Base-by-base conservation (phyloP, 2,329 filamentous ascomycete species). In the Fusarium compactum region DNA sequence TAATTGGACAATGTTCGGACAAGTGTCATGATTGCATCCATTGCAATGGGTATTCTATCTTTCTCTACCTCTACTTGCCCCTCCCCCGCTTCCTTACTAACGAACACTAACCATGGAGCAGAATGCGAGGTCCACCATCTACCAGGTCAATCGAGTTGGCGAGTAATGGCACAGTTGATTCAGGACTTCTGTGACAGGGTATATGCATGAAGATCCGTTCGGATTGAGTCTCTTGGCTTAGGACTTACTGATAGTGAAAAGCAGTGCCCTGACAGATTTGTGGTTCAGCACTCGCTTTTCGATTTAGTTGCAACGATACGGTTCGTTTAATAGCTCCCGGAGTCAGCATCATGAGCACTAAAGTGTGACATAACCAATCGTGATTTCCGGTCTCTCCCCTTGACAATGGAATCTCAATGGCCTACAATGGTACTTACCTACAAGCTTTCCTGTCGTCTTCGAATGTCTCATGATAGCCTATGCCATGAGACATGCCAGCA, bases 121-220 rank as follows among this genome's bases (percentile, higher is more conserved):
- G 53, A 69, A 65, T 41, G 48, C 50, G 40, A 71, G 63, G 68
- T 70, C 68, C 68, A 71, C 67, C 64, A 69, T 64, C 64, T 65
- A 63, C 56, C 52, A 66, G 51, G 45, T 69, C 48, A 44, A 59
- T 65, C 24, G 41, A 54, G 43, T 56, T 69, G 54, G 48, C 59
- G 56, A 64, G 58, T 44, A 55, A 34, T 41, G 48, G 40, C 46
- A 47, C 20, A 43, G 52, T 56, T 63, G 59, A 46, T 60, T 55
- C 40, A 47, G 29, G 45, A 40, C 57, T 54, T 29, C 50, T 72
- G 65, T 72, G 61, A 59, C 61, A 71, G 61, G 61, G 65, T 57
- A 61, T 52, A 46, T 56, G 65, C 54, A 34, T 56, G 41, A 29
- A 45, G 18, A 47, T 46, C 27, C 40, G 46, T 30, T 44, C 55